phyloP scores from a whole-genome alignment of 2,329 filamentous ascomycete species.

The Pezicula radicicola region DNA sequence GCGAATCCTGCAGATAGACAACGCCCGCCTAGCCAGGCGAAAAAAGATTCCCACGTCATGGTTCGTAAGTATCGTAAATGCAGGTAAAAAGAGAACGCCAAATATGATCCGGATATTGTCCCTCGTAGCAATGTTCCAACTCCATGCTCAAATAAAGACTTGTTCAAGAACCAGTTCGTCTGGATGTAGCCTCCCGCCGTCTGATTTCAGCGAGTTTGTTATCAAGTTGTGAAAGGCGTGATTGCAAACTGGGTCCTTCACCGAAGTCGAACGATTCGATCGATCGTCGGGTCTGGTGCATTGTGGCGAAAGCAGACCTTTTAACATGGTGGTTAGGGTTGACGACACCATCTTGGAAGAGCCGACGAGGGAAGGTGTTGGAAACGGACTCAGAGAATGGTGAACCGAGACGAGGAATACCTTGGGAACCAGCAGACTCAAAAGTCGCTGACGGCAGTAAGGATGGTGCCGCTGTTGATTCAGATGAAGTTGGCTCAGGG shows the following conservation, averaged over 20 bases:
- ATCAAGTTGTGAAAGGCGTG: constrained; percentile 22
- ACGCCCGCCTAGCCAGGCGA: not conserved
- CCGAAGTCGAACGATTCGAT: constrained; percentile 29
- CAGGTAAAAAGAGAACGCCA: too few relatives aligned
- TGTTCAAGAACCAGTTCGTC: not conserved
- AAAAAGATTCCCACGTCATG: not conserved
- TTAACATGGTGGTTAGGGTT: constrained; percentile 26
- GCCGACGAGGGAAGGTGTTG: constrained; percentile 59
- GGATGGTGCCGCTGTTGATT: constrained; percentile 15
- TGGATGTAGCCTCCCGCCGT: constrained; percentile 16
- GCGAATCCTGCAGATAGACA: not conserved
- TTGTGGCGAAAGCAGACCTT: constrained; percentile 52
- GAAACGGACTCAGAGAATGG: constrained; percentile 50
- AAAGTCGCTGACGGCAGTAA: constrained; percentile 29
- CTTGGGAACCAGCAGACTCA: constrained; percentile 20
- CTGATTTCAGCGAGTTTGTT: constrained; percentile 24
- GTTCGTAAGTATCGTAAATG: not conserved
- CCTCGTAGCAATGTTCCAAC: not conserved
- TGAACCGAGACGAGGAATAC: constrained; percentile 49
- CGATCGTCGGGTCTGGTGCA: constrained; percentile 42
- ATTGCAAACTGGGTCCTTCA: constrained; percentile 20
- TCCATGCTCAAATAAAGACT: not conserved
- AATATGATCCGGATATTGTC: not conserved
- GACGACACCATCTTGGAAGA: constrained; percentile 34
- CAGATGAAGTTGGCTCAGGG: not conserved